Evolutionary conservation across 139 green algal species (phyloP).

Genomic region (Astrephomene gubernaculifera): DNA sequence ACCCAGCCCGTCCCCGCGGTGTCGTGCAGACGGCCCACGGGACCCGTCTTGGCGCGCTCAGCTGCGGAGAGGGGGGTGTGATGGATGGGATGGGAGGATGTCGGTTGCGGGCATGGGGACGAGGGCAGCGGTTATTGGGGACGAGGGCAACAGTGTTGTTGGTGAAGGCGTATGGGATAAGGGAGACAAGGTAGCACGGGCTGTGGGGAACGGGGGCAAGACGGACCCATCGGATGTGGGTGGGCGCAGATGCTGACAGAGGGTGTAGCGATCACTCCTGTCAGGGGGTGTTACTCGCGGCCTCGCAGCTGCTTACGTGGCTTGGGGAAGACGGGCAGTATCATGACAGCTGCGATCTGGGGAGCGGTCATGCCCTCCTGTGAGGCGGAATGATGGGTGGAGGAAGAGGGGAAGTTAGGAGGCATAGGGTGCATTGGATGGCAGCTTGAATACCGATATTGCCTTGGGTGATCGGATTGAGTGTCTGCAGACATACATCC

Average conservation of each 20-base stretch:
- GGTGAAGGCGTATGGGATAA: neutral
- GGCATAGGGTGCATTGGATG: neutral
- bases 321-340: slow-evolving; percentile 32
- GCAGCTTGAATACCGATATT: neutral
- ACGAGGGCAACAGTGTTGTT: neutral
- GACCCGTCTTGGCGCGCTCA: neutral
- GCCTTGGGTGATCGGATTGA: neutral
- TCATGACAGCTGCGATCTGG: neutral
- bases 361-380: slow-evolving; percentile 26
- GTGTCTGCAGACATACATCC: neutral
- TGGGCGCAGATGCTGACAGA: too few species aligned
- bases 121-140: neutral
- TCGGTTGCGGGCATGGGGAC: neutral
- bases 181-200: neutral
- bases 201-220: neutral
- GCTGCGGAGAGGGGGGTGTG: neutral
- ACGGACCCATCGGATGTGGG: too few species aligned
- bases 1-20: neutral
- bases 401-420: neutral
- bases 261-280: neutral
- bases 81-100: neutral
- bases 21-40: slow-evolving; percentile 19
- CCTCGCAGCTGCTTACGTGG: neutral
- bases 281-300: neutral
- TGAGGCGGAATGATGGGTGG: neutral